These are phyloP conservation scores for Globisporangium middletonii DNA, from an alignment of 352 stramenopile species.

Conservation along the genomic window DNA sequence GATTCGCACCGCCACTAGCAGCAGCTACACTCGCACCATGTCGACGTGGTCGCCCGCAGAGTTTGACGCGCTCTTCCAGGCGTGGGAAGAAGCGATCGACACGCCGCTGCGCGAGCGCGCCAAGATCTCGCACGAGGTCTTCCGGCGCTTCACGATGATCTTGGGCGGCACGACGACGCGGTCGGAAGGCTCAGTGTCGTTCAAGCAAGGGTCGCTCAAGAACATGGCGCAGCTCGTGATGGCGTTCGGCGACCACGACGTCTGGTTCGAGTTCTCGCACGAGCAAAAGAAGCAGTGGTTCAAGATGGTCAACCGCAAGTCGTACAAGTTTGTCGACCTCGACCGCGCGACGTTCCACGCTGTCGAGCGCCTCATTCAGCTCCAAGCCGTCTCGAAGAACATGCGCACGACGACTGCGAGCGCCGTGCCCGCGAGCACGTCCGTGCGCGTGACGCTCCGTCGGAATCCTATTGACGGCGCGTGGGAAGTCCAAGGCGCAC, in stretches of 20 bases:
- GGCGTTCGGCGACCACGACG: conserved; percentile 11
- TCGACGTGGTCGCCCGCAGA: conserved; percentile 9
- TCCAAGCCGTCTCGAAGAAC: conserved; percentile 7
- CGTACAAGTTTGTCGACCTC: conserved; percentile 15
- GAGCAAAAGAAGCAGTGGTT: conserved; percentile 17
- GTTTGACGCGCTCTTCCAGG: conserved; percentile 13
- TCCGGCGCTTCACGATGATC: conserved; percentile 10
- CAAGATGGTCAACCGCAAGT: conserved; percentile 14
- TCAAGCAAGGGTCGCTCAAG: conserved; percentile 13
- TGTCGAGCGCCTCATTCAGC: conserved; percentile 7
- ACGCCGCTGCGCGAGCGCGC: conserved; percentile 9
- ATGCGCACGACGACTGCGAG: conserved; percentile 8
- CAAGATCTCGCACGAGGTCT: conserved; percentile 13
- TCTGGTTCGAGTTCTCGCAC: conserved; percentile 11
- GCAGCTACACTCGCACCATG: background rate
- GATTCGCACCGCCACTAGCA: too few relatives aligned
- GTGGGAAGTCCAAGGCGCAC: conserved; percentile 1
- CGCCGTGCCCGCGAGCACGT: background rate
- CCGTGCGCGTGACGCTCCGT: conserved; percentile 2
- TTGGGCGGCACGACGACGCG: conserved; percentile 5
- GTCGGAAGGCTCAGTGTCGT: conserved; percentile 10
- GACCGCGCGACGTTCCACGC: conserved; percentile 7
- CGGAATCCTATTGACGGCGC: background rate
- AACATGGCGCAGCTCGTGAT: conserved; percentile 14
- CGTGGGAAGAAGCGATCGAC: conserved; percentile 13